Evolutionary conservation across 805 yeast species (phyloP).

Genomic region (Blastobotrys terrestris): DNA sequence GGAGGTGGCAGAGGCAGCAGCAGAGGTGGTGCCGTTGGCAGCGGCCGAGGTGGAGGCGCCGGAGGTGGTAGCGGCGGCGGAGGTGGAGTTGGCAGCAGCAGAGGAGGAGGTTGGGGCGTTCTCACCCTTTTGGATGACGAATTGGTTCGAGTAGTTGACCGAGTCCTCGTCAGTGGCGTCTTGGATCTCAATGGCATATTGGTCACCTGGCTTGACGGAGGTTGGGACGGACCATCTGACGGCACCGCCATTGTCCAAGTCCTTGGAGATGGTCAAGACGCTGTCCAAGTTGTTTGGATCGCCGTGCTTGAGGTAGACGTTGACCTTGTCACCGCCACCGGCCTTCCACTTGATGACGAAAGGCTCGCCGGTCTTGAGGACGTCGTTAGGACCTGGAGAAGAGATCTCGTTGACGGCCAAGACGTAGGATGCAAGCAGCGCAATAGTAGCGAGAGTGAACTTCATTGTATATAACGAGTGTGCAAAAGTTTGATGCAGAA

Average conservation of each 20-base stretch:
- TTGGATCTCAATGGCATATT: conserved; percentile 31
- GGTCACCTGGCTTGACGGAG: conserved; percentile 24
- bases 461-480: conserved; percentile 11
- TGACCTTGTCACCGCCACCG: conserved; percentile 28
- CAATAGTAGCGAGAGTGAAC: conserved; percentile 8
- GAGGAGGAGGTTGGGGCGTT: conserved; percentile 12
- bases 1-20: neutral
- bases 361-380: conserved; percentile 27
- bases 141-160: conserved; percentile 33
- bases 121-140: conserved; percentile 23
- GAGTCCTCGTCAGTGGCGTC: conserved; percentile 24
- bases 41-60: conserved; percentile 14
- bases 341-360: conserved; percentile 29
- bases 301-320: conserved; percentile 30
- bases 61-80: conserved; percentile 6
- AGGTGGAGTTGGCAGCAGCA: conserved; percentile 5
- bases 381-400: conserved; percentile 25
- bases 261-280: conserved; percentile 30
- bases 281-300: conserved; percentile 26
- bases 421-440: conserved; percentile 9
- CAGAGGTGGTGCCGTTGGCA: conserved; percentile 8
- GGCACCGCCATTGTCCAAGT: conserved; percentile 32
- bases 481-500: neutral
- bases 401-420: conserved; percentile 28
- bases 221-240: conserved; percentile 34